phyloP scores from a whole-genome alignment of 2,329 filamentous ascomycete species.

The Amauroascus niger region DNA sequence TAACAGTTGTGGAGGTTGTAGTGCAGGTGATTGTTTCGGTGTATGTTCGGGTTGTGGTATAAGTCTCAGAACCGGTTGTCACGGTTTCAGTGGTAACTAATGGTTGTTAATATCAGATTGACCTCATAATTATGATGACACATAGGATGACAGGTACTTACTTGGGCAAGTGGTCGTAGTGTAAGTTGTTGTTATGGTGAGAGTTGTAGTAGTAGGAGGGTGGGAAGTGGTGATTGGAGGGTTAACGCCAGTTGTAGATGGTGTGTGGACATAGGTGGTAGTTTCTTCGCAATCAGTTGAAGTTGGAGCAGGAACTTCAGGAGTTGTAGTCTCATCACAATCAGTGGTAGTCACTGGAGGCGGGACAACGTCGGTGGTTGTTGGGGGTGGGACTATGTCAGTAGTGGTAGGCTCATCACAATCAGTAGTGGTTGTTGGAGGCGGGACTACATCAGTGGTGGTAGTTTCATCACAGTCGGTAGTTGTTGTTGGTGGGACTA shows the following conservation, averaged over 20 bases:
- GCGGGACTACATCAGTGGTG: background rate
- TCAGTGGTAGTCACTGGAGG: no score
- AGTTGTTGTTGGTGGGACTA: background rate
- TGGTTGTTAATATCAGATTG: background rate
- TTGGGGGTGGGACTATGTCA: background rate
- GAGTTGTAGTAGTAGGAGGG: constrained; percentile 1
- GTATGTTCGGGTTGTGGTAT: constrained; percentile 19
- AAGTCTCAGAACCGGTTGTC: constrained; percentile 19
- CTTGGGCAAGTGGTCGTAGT: constrained; percentile 26
- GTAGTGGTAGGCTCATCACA: background rate
- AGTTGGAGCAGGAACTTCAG: background rate
- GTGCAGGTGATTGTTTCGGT: constrained; percentile 21
- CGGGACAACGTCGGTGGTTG: no score
- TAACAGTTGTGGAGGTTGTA: constrained; percentile 18
- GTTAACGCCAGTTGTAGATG: background rate
- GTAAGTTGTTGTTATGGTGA: constrained; percentile 18
- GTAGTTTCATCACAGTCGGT: constrained; percentile 9
- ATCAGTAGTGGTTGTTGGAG: background rate
- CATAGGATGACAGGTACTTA: constrained; percentile 15
- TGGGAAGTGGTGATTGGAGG: background rate
- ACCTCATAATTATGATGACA: background rate
- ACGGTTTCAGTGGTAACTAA: constrained; percentile 18
- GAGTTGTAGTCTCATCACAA: background rate
- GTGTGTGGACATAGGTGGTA: background rate
- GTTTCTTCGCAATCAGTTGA: no score